Evolutionary conservation across 345 rosid genomes (phyloP).

Genomic region (Linum tenue): DNA sequence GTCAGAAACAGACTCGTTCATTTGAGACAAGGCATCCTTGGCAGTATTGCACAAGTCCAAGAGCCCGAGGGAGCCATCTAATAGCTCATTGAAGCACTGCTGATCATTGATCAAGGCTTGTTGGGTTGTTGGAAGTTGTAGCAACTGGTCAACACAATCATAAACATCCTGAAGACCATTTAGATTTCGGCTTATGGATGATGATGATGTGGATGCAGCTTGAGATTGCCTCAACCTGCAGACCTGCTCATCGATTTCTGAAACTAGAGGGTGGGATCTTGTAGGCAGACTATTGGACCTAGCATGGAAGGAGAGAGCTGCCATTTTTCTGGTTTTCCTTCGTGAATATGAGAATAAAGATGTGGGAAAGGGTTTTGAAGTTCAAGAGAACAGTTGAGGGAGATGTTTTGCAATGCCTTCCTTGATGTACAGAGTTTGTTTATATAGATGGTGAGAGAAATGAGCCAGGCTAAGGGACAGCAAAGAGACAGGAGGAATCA

Average conservation of each 20-base stretch:
- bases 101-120: no score
- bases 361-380: background rate
- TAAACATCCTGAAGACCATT: no score
- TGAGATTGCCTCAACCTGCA: background rate
- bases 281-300: background rate
- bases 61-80: no score
- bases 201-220: background rate
- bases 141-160: no score
- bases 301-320: background rate
- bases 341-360: background rate
- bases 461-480: background rate
- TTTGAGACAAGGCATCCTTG: no score
- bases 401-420: background rate
- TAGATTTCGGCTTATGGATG: background rate
- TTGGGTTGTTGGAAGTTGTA: no score
- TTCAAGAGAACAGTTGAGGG: background rate
- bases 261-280: background rate
- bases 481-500: background rate
- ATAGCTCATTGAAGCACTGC: no score
- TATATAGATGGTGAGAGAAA: background rate
- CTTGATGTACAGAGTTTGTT: background rate
- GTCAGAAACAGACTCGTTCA: no score
- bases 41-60: no score
- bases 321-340: background rate
- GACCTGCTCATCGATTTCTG: background rate